Base-by-base conservation (phyloP, 306 rosid genomes). In the Quercus alba region DNA sequence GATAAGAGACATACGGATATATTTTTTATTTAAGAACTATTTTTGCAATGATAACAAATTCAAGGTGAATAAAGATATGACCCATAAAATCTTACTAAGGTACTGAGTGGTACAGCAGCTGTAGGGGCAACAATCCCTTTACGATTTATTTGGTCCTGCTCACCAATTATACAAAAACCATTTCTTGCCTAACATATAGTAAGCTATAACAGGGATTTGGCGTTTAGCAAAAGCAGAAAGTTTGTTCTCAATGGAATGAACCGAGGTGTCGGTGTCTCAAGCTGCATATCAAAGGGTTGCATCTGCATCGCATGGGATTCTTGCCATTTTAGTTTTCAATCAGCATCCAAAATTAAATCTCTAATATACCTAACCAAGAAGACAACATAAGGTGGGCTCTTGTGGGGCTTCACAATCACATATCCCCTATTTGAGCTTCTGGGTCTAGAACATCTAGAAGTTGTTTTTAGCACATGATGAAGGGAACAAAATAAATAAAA, bases 401-500 rank as follows among this genome's bases (percentile, higher is more conserved):
- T 5, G 68, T 6, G 33, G 49, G 19, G 5, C 23, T 33, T 19
- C 25, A 1, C 14, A 18, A 18, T 19, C 25, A 1, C 14, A 18
- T 19, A 19, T 33, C 17, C n/a, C 30, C 64, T 23, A n/a, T 56
- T 15, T 63, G 76, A 67, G 63, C 72, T 85, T 62, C 67, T 57
- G 78, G 74, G 70, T 71, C 1, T 56, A 57, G 31, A 73, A 56
- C 21, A 58, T 56, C 54, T 23, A 14, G 49, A 0, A 67, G 81
- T 74, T 72, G 69, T 12, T 49, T 49, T 11, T 64, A 71, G 68
- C 33, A 63, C 1, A 38, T 62, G 72, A 67, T 55, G 70, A 81
- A 85, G 21, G 31, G 72, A 61, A 74, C 80, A 81, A 74, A 73
- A 49, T 25, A 26, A 56, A 23, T 25, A 28, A 72, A 71, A n/a